phyloP scores from a whole-genome alignment of 2,329 filamentous ascomycete species.

The Cryphonectria carpinicola region DNA sequence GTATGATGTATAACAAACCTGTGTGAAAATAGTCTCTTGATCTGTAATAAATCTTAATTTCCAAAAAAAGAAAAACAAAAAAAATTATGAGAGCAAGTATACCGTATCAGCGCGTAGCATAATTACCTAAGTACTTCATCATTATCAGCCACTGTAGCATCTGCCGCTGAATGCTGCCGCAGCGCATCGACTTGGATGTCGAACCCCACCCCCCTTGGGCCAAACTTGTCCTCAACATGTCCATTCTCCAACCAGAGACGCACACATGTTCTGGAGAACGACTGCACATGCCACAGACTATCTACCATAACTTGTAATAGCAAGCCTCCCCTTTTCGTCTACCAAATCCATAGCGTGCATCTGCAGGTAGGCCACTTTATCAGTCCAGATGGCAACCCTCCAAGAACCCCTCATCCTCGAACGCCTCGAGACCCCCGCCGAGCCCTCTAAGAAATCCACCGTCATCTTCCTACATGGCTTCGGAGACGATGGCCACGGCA shows the following conservation, averaged over 20 bases:
- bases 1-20: not conserved
- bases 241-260: too few species aligned
- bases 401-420: slow-evolving; percentile 19
- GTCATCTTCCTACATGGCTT: slow-evolving; percentile 26
- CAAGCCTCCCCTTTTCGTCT: too few species aligned
- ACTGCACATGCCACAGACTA: not conserved
- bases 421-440: slow-evolving; percentile 16
- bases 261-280: not conserved
- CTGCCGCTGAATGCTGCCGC: not conserved
- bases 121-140: not conserved
- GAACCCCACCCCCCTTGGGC: too few species aligned
- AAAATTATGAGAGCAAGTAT: not conserved
- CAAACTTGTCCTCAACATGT: too few species aligned
- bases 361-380: too few species aligned
- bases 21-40: not conserved
- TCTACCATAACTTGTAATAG: not conserved
- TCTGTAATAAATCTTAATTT: not conserved
- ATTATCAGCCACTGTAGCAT: not conserved
- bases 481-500: slow-evolving; percentile 24
- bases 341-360: too few species aligned
- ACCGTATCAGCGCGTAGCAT: not conserved
- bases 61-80: not conserved
- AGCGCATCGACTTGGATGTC: too few species aligned
- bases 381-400: slow-evolving; percentile 9
- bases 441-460: slow-evolving; percentile 13